Percentiles rank a stretch among this genome's conserved stretches.
Conservation (phyloP, 2,329 filamentous ascomycete species). For the Aspergillus sp. region DNA sequence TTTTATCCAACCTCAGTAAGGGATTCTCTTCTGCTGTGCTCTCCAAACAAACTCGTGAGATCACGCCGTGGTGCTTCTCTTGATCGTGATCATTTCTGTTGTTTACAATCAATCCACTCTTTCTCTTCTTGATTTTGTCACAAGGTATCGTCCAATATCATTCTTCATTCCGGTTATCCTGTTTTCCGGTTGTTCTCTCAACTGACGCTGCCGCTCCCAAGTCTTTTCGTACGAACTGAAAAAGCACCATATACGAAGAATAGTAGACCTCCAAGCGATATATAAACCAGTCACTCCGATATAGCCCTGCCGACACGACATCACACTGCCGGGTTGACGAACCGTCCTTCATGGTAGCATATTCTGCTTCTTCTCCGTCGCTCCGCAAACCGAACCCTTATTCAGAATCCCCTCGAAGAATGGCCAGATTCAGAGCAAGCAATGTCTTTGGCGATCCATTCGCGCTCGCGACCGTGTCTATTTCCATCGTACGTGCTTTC, state of each 20-base stretch:
- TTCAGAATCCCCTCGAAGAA: slow-evolving; percentile 19
- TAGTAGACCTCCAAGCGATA: background rate
- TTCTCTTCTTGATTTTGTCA: no score
- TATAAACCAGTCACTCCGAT: slow-evolving; percentile 3
- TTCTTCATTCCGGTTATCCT: no score
- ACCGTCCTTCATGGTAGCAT: slow-evolving; percentile 18
- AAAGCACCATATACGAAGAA: no score
- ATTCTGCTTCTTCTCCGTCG: slow-evolving; percentile 14
- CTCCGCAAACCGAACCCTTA: slow-evolving; percentile 14
- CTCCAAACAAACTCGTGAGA: no score
- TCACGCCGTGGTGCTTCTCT: no score
- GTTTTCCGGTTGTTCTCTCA: no score
- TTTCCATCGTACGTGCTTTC: slow-evolving; percentile 63
- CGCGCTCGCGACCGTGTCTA: slow-evolving; percentile 86
- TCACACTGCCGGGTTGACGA: background rate
- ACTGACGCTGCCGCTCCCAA: no score
- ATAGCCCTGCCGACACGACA: slow-evolving; percentile 2
- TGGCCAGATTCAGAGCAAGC: slow-evolving; percentile 61
- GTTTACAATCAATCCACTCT: no score
- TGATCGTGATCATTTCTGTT: no score
- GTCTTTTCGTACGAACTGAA: no score
- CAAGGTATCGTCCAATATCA: no score
- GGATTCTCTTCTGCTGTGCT: no score
- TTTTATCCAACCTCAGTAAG: background rate
- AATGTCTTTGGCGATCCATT: slow-evolving; percentile 96